phyloP scores from a whole-genome alignment of 1,139 yeast species.

The Debaryomyces coudertii region DNA sequence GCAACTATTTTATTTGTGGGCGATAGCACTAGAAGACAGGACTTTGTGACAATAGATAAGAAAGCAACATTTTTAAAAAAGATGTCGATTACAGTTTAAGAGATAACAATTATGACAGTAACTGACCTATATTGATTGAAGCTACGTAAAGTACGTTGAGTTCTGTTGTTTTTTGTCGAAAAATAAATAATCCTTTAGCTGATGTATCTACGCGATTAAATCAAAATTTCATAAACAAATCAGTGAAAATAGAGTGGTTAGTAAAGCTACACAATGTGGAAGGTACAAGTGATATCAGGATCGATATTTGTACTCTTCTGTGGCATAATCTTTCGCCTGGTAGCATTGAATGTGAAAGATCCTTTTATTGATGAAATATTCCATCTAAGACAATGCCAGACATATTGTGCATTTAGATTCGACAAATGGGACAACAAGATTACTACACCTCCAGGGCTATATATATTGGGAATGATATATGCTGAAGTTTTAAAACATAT shows the following conservation, averaged over 20 bases:
- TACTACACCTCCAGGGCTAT: conserved; percentile 96
- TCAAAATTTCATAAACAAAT: conserved; percentile 2
- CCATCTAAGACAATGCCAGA: conserved; percentile 78
- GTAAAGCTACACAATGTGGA: conserved; percentile 1
- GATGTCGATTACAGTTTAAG: background rate
- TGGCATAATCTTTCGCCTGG: conserved; percentile 12
- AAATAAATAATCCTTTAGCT: background rate
- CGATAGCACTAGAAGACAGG: background rate
- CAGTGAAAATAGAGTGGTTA: background rate
- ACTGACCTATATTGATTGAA: background rate
- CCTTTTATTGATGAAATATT: conserved; percentile 78
- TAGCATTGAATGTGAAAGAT: conserved; percentile 30
- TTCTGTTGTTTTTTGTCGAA: background rate
- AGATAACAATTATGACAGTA: background rate
- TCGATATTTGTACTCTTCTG: conserved; percentile 2
- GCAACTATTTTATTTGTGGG: conserved; percentile 9
- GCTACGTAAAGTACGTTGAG: background rate
- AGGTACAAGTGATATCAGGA: background rate
- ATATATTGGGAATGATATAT: conserved; percentile 60
- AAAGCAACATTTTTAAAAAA: background rate
- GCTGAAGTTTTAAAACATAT: conserved; percentile 32
- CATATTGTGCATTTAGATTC: conserved; percentile 65
- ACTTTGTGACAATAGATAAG: conserved; percentile 4
- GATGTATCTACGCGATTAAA: conserved; percentile 5
- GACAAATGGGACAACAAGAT: conserved; percentile 81